A percentile compares a stretch with the other conserved stretches of the same genome.
These are phyloP conservation scores for Phytophthora tentaculata DNA, from an alignment of 352 stramenopile genomes.

Conservation along the genomic window DNA sequence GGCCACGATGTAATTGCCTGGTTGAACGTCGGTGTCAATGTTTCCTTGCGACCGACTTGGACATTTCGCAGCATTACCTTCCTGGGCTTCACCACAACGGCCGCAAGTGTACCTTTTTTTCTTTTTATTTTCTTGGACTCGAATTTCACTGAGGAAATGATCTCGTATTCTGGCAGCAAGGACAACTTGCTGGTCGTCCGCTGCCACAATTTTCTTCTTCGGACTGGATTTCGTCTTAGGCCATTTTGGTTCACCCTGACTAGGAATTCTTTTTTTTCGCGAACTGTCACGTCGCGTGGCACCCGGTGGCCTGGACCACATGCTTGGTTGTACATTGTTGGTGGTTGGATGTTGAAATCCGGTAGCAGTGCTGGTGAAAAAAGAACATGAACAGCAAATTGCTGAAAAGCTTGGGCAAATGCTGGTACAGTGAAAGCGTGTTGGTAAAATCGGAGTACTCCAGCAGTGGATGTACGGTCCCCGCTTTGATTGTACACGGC, in stretches of 20 bases:
- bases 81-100: background rate
- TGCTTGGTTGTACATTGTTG: no score
- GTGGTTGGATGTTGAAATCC: no score
- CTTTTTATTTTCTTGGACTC: no score
- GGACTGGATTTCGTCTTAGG: no score
- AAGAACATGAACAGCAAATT: background rate
- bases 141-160: no score
- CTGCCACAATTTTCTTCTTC: no score
- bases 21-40: background rate
- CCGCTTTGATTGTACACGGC: slow-evolving; percentile 2
- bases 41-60: background rate
- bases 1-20: background rate
- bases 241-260: no score
- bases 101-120: background rate
- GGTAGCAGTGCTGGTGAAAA: background rate
- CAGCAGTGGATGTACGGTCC: background rate
- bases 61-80: background rate
- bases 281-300: no score
- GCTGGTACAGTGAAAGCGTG: background rate
- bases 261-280: no score
- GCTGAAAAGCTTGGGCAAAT: background rate
- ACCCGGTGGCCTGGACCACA: no score
- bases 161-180: no score
- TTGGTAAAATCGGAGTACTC: background rate
- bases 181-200: no score